Conservation (phyloP, 1,139 yeast genomes). For the Debaryomyces psychrophilus region DNA sequence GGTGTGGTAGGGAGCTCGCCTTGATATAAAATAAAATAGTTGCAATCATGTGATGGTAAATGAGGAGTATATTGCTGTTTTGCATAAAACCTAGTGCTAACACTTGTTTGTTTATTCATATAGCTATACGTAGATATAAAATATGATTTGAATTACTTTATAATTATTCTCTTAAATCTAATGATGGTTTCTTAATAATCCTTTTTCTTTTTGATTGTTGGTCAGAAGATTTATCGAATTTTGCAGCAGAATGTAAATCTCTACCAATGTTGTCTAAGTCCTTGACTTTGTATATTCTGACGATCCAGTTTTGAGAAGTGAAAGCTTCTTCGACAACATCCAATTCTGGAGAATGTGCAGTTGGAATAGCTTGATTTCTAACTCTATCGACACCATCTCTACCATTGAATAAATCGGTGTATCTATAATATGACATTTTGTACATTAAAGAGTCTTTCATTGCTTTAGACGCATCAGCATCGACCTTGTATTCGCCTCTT, state of each 20-base stretch:
- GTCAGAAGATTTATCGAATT: slow-evolving; percentile 41
- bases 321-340: slow-evolving; percentile 90
- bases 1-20: background rate
- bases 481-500: slow-evolving; percentile 87
- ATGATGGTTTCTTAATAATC: slow-evolving; percentile 54
- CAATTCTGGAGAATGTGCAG: slow-evolving; percentile 59
- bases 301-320: slow-evolving; percentile 96
- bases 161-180: slow-evolving; percentile 50
- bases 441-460: slow-evolving; percentile 93
- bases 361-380: slow-evolving; percentile 75
- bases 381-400: slow-evolving; percentile 81
- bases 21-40: slow-evolving; percentile 1
- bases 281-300: slow-evolving; percentile 90
- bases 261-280: slow-evolving; percentile 89
- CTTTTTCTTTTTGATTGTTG: slow-evolving; percentile 45
- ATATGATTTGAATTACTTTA: background rate
- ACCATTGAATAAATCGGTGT: slow-evolving; percentile 72
- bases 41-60: slow-evolving; percentile 1
- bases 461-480: slow-evolving; percentile 74
- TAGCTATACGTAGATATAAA: slow-evolving; percentile 1
- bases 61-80: background rate
- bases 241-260: slow-evolving; percentile 48
- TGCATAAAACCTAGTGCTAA: background rate
- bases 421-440: slow-evolving; percentile 91
- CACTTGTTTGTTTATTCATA: background rate